phyloP scores from a whole-genome alignment of 2,329 filamentous ascomycete species.

The Fusarium torreyae region DNA sequence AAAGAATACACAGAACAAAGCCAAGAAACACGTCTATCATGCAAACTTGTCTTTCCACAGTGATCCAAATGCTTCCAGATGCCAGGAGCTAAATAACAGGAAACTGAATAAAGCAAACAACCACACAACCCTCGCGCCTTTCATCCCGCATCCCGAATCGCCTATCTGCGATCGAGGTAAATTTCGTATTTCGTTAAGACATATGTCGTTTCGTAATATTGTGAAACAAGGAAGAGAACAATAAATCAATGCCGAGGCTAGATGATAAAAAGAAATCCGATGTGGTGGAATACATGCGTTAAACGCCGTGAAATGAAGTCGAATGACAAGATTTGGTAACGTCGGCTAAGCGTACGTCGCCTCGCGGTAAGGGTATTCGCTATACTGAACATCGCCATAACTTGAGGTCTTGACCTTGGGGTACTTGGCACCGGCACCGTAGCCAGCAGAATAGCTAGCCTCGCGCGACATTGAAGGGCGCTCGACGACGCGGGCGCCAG shows the following conservation, averaged over 20 bases:
- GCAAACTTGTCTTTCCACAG: slow-evolving; percentile 44
- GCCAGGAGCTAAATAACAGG: slow-evolving; percentile 40
- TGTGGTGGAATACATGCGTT: slow-evolving; percentile 49
- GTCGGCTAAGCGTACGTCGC: slow-evolving; percentile 31
- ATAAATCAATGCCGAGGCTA: slow-evolving; percentile 38
- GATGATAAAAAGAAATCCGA: slow-evolving; percentile 33
- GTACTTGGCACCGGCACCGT: slow-evolving; percentile 36
- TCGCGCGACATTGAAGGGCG: slow-evolving; percentile 54
- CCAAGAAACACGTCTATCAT: slow-evolving; percentile 42
- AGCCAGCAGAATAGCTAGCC: slow-evolving; percentile 49
- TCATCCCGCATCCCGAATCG: slow-evolving; percentile 49
- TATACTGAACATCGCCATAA: slow-evolving; percentile 54
- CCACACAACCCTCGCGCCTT: slow-evolving; percentile 43
- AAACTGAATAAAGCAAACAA: slow-evolving; percentile 34
- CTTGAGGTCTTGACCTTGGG: slow-evolving; percentile 56
- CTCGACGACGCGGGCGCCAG: slow-evolving; percentile 46
- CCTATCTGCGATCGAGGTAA: slow-evolving; percentile 45
- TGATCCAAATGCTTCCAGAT: slow-evolving; percentile 39
- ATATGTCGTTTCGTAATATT: slow-evolving; percentile 52
- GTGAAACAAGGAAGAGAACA: slow-evolving; percentile 48
- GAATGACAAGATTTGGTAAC: slow-evolving; percentile 19
- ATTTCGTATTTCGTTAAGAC: slow-evolving; percentile 55
- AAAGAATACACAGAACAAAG: slow-evolving; percentile 29
- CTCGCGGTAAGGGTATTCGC: slow-evolving; percentile 49
- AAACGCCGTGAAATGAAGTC: slow-evolving; percentile 49